Conservation (phyloP, 2,329 filamentous ascomycete genomes). For the Claviceps maximensis region DNA sequence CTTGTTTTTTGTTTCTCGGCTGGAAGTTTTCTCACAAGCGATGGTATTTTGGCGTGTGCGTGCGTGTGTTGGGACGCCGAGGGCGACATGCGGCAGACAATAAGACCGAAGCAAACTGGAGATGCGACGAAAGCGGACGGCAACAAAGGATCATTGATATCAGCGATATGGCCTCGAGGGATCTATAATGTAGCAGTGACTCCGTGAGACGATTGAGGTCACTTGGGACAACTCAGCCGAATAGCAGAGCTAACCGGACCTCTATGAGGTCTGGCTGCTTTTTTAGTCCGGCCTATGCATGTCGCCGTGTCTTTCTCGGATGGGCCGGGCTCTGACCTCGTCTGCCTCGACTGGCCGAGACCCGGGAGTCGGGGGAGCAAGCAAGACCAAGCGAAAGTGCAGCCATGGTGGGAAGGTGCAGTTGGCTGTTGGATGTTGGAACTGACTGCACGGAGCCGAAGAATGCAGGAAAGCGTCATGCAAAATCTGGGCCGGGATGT, state of each 20-base stretch:
- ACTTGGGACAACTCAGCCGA: neutral
- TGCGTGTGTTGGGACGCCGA: neutral
- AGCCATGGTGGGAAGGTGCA: neutral
- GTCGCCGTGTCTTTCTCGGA: neutral
- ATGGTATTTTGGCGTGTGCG: neutral
- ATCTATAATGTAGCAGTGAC: neutral
- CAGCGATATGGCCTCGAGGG: neutral
- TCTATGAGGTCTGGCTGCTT: neutral
- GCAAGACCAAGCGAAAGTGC: neutral
- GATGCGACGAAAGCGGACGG: neutral
- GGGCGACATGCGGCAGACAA: neutral
- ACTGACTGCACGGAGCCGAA: neutral
- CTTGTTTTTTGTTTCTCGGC: neutral
- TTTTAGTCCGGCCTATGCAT: neutral
- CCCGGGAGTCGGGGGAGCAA: neutral
- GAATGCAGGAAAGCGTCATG: neutral
- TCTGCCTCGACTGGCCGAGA: neutral
- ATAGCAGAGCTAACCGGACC: neutral
- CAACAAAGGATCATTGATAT: neutral
- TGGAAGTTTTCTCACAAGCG: neutral
- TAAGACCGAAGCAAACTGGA: neutral
- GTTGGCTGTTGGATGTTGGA: constrained; percentile 1
- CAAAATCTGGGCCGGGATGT: neutral
- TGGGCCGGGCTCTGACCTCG: neutral
- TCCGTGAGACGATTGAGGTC: neutral